Conservation (phyloP, 495 filamentous ascomycete species). For the Venustampulla echinocandica region DNA sequence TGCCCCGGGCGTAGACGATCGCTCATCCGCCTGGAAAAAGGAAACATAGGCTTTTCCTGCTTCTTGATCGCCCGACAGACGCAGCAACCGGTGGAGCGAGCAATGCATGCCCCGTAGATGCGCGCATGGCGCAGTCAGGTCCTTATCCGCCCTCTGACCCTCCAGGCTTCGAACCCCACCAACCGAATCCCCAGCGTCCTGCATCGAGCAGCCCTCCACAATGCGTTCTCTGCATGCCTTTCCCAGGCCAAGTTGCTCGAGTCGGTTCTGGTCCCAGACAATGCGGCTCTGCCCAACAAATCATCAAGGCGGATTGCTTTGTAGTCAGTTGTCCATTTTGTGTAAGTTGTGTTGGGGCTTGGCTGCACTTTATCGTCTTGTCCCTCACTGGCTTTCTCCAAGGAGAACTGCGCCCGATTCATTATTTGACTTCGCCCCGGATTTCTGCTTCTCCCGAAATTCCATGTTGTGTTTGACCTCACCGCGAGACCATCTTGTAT, state of each 20-base stretch:
- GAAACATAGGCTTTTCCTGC: too few relatives aligned
- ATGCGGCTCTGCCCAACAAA: not conserved
- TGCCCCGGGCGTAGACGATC: too few relatives aligned
- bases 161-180: not conserved
- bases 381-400: slow-evolving; percentile 1
- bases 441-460: not conserved
- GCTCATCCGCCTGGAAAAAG: too few relatives aligned
- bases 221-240: not conserved
- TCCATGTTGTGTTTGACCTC: not conserved
- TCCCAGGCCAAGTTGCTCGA: not conserved
- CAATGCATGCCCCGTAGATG: too few relatives aligned
- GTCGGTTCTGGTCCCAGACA: not conserved
- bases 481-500: not conserved
- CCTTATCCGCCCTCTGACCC: too few relatives aligned
- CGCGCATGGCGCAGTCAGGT: too few relatives aligned
- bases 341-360: not conserved
- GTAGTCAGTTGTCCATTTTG: not conserved
- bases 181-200: not conserved
- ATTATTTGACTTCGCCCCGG: not conserved
- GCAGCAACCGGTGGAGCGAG: too few relatives aligned
- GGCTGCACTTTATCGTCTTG: not conserved
- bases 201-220: not conserved
- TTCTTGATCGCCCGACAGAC: not conserved
- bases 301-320: not conserved
- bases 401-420: not conserved